These are phyloP conservation scores for Acanthamoeba lugdunensis DNA, from an alignment of 208 protist species.

Conservation along the genomic window DNA sequence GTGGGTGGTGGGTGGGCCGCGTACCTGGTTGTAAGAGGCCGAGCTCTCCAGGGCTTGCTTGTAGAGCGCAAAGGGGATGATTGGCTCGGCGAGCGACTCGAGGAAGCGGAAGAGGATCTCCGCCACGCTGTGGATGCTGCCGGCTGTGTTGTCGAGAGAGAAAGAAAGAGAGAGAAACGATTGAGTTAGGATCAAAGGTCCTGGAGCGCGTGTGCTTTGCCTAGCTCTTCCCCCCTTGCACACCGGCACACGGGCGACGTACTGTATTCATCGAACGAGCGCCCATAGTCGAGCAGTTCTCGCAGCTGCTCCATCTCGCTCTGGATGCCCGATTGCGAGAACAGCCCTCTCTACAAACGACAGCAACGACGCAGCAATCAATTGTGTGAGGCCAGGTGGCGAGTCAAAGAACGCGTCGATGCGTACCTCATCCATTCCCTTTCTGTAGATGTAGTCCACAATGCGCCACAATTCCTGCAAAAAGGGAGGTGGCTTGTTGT, in stretches of 20 bases:
- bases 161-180: too few species aligned
- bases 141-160: not conserved
- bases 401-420: not conserved
- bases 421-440: constrained; percentile 78
- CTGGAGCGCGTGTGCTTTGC: too few species aligned
- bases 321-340: constrained; percentile 73
- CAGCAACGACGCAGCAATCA: not conserved
- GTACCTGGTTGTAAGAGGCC: constrained; percentile 51
- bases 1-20: not conserved
- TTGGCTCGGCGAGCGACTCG: constrained; percentile 77
- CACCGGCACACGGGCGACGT: not conserved
- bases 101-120: constrained; percentile 84
- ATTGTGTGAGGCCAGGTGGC: not conserved
- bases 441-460: constrained; percentile 82
- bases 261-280: constrained; percentile 74
- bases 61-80: constrained; percentile 82
- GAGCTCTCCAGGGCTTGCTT: constrained; percentile 79
- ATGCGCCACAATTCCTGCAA: constrained; percentile 84
- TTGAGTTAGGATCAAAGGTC: too few species aligned
- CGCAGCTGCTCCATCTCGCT: constrained; percentile 80
- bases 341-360: constrained; percentile 73
- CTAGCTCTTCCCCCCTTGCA: not conserved
- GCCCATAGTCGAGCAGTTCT: constrained; percentile 81
- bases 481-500: not conserved
- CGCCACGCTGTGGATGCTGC: constrained; percentile 81